Conservation (phyloP, 495 filamentous ascomycete genomes). For the Gamarada debralockiae region DNA sequence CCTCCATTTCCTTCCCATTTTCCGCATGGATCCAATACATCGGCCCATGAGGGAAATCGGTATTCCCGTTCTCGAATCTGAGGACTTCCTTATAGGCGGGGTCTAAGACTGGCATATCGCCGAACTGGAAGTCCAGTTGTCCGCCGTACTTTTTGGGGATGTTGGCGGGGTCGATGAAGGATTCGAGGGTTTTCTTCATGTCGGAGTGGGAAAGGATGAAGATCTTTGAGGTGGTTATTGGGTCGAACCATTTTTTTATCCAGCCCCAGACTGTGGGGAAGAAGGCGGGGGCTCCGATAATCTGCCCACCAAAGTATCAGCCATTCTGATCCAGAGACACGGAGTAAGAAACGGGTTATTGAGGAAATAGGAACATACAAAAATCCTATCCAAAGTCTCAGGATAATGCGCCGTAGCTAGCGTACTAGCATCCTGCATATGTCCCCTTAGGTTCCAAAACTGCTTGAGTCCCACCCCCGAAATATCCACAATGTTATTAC, state of each 20-base stretch:
- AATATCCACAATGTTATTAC: conserved; percentile 88
- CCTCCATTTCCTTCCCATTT: conserved; percentile 33
- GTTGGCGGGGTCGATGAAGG: conserved; percentile 75
- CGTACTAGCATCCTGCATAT: conserved; percentile 86
- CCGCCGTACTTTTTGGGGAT: conserved; percentile 86
- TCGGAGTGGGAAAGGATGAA: conserved; percentile 73
- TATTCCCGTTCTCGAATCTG: conserved; percentile 40
- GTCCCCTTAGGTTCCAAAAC: conserved; percentile 86
- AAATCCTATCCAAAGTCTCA: conserved; percentile 83
- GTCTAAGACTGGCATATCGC: conserved; percentile 67
- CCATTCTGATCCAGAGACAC: not conserved
- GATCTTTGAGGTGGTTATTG: conserved; percentile 88
- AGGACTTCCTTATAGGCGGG: conserved; percentile 48
- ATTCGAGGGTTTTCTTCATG: conserved; percentile 66
- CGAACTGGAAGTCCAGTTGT: conserved; percentile 74
- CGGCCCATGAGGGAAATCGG: conserved; percentile 43
- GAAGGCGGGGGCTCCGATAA: conserved; percentile 85
- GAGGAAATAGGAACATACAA: conserved; percentile 45
- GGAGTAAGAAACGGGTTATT: not conserved
- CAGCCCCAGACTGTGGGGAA: conserved; percentile 94
- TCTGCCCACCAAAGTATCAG: conserved; percentile 37
- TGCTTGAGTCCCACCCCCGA: conserved; percentile 79
- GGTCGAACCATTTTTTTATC: conserved; percentile 96
- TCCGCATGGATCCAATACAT: conserved; percentile 44
- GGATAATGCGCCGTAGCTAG: conserved; percentile 92